Base-by-base conservation (phyloP, 1,284 basidiomycete genomes). In the Cutaneotrichosporon cavernicola region DNA sequence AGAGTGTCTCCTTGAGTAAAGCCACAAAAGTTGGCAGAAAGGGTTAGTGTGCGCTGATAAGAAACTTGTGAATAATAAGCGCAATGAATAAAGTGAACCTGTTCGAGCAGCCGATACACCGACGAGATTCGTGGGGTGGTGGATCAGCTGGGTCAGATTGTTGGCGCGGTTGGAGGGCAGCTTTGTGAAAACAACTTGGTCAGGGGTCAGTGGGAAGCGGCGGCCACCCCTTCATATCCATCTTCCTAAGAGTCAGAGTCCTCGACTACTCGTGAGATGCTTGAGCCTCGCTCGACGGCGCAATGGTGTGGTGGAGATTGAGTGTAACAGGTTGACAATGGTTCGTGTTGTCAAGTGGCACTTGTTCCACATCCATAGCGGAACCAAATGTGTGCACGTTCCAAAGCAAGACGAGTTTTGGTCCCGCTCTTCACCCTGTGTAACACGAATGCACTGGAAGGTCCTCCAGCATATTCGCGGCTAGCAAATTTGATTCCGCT, bases 1-100 rank as follows among this genome's bases (percentile, higher is more conserved):
- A 66, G 55, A 58, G 70, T 70, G 46, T 40, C 26, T 58, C n/a
- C 55, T 56, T 13, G 38, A 53, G 49, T 50, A 26, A 16, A 26
- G 26, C 26, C 26, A 26, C 26, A 26, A 26, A 26, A 26, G 26
- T 26, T 26, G 26, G 26, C 26, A 18, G 40, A 43, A 43, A 11
- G 40, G 11, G 40, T 43, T 43, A 18, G 13, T 43, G 13, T 43
- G 40, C 13, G 40, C 40, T 18, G 4, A 43, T 13, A 4, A 26
- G 26, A 26, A 21, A 47, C 4, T 18, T 47, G 21, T 18, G 18
- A 21, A 21, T 47, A 21, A 9, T 10, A 47, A 47, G 34, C 26
- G 26, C 26, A 36, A 36, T 36, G 34, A 36, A 36, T 1, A 36
- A 36, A 9, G 2, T 36, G 34, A 8, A 36, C 26, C 26, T 26